A percentile compares a stretch with the other conserved stretches of the same genome.
These are phyloP conservation scores for Trichophyton simii DNA, from an alignment of 2,329 filamentous ascomycete species.

Conservation along the genomic window DNA sequence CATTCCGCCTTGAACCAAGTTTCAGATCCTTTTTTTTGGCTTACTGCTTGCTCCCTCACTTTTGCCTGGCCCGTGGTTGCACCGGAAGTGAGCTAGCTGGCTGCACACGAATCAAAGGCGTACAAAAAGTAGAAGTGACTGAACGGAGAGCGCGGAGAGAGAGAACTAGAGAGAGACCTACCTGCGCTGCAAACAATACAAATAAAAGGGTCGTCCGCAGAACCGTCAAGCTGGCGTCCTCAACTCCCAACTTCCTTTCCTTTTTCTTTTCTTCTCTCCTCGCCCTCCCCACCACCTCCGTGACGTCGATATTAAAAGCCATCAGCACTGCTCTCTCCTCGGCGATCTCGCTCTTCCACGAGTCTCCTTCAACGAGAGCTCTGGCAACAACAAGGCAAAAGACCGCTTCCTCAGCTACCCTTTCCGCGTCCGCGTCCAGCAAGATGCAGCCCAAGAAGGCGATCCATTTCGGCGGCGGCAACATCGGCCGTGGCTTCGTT, in stretches of 20 bases:
- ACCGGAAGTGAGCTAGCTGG: not conserved
- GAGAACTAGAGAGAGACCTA: no score
- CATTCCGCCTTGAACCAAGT: not conserved
- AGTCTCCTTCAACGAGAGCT: not conserved
- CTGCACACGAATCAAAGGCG: no score
- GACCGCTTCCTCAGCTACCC: not conserved
- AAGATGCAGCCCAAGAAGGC: constrained; percentile 41
- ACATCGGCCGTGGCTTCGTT: constrained; percentile 78
- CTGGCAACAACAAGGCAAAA: not conserved
- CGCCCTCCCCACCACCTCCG: not conserved
- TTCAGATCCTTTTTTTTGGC: not conserved
- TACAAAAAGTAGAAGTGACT: not conserved
- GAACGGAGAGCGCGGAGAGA: no score
- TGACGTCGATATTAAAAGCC: not conserved
- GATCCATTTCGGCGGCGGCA: constrained; percentile 75
- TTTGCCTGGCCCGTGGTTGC: not conserved
- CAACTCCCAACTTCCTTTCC: not conserved
- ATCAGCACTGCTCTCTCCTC: not conserved
- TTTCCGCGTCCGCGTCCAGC: not conserved
- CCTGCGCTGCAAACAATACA: not conserved
- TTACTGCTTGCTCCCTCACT: not conserved
- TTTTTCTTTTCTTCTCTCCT: constrained; percentile 6
- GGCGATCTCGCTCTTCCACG: not conserved
- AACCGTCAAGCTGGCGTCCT: constrained; percentile 1
- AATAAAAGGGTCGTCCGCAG: not conserved